Percentiles rank a stretch among this genome's conserved stretches.
phyloP scores from a whole-genome alignment of 179 eudicot genomes.

The Patellifolia procumbens region DNA sequence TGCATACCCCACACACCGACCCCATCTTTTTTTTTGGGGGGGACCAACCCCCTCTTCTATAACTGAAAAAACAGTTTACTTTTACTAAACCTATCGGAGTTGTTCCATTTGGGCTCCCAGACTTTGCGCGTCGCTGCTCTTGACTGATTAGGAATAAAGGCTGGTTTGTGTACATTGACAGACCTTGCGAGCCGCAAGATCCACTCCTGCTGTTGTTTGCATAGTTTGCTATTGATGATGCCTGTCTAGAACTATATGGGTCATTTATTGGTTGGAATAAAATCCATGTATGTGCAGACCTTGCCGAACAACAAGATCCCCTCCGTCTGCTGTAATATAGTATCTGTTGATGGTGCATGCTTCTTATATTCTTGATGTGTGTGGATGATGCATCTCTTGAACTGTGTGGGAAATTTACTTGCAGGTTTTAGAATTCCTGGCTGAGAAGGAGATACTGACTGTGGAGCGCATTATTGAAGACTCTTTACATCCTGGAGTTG shows the following conservation, averaged over 20 bases:
- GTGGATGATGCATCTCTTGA: neutral
- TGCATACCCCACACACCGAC: too few species aligned
- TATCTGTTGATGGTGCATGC: neutral
- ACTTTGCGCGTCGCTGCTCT: neutral
- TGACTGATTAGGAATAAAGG: conserved; percentile 4
- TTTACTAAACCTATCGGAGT: too few species aligned
- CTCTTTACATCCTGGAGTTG: conserved; percentile 80
- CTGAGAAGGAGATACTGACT: conserved; percentile 68
- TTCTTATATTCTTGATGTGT: conserved; percentile 1
- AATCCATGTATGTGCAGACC: neutral
- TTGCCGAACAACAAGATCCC: neutral
- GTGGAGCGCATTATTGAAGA: conserved; percentile 72
- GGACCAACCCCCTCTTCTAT: too few species aligned
- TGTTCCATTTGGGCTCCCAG: too few species aligned
- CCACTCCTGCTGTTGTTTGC: neutral
- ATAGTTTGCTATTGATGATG: neutral
- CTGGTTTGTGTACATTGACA: neutral
- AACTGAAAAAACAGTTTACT: neutral
- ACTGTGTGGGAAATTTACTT: conserved; percentile 6
- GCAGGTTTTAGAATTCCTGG: conserved; percentile 85
- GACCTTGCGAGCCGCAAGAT: neutral
- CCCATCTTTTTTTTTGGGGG: too few species aligned
- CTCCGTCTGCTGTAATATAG: neutral
- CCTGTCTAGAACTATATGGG: neutral
- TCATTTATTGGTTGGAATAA: conserved; percentile 38